A percentile compares a stretch with the other conserved stretches of the same genome.
Evolutionary conservation across 257 asterid species (phyloP).

Genomic region (Fraxinus quadrangulata): DNA sequence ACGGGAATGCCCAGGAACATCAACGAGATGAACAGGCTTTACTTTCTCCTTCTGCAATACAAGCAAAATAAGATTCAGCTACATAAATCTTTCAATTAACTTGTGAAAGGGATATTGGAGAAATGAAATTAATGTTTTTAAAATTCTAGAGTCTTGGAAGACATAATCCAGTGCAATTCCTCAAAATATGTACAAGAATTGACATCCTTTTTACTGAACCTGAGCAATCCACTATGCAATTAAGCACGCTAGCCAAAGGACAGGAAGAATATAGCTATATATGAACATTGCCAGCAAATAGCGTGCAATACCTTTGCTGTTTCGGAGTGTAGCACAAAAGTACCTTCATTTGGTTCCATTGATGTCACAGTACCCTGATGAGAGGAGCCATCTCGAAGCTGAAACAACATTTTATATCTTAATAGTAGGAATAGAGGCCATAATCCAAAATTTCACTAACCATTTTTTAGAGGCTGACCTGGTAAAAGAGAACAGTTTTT

Average conservation of each 20-base stretch:
- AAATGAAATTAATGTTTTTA: background rate
- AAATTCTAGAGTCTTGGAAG: background rate
- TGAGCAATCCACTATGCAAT: background rate
- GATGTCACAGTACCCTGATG: constrained; percentile 92
- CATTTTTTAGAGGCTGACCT: constrained; percentile 36
- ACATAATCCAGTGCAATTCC: background rate
- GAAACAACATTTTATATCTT: constrained; percentile 18
- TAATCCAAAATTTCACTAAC: constrained; percentile 1
- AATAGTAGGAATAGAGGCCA: constrained; percentile 5
- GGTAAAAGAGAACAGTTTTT: constrained; percentile 72
- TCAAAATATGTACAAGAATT: constrained; percentile 2
- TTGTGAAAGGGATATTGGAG: background rate
- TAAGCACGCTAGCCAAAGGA: background rate
- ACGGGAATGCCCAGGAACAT: constrained; percentile 90
- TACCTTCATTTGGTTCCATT: constrained; percentile 81
- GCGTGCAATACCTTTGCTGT: constrained; percentile 49
- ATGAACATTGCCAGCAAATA: constrained; percentile 14
- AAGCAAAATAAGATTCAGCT: constrained; percentile 19
- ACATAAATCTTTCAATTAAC: background rate
- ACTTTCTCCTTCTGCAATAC: constrained; percentile 60
- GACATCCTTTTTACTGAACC: background rate
- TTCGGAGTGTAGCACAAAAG: constrained; percentile 69
- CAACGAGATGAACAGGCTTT: constrained; percentile 73
- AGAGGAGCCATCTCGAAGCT: constrained; percentile 88
- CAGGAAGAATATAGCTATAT: background rate